phyloP scores from a whole-genome alignment of 2,329 filamentous ascomycete genomes.

The Amauroascus verrucosus region DNA sequence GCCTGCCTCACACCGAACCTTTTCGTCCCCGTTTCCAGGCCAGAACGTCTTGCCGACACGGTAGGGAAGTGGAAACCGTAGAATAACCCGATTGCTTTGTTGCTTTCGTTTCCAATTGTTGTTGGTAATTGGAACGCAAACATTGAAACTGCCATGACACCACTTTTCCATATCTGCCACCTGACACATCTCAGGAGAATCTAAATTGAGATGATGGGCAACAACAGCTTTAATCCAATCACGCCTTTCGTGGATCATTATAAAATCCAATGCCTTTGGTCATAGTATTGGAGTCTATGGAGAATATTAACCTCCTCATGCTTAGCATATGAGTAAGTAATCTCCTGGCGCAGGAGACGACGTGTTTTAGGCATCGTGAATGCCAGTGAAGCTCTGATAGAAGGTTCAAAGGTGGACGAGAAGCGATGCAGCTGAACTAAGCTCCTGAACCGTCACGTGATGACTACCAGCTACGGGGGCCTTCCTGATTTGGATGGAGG shows the following conservation, averaged over 20 bases:
- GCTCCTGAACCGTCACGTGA: no score
- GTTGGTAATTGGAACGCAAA: conserved; percentile 14
- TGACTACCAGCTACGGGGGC: no score
- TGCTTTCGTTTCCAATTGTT: background rate
- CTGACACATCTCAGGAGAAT: conserved; percentile 4
- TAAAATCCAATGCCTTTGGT: conserved; percentile 2
- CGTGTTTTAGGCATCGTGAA: conserved; percentile 3
- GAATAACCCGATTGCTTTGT: background rate
- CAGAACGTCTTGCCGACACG: conserved; percentile 5
- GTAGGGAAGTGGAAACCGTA: conserved; percentile 14
- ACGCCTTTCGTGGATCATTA: conserved; percentile 1
- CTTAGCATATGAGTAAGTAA: conserved; percentile 20
- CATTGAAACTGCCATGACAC: conserved; percentile 21
- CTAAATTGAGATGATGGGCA: conserved; percentile 14
- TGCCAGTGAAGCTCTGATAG: no score
- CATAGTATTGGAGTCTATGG: conserved; percentile 18
- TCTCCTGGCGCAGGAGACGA: conserved; percentile 17
- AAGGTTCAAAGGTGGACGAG: no score
- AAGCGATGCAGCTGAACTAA: no score
- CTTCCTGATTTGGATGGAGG: no score
- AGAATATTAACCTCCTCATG: conserved; percentile 21
- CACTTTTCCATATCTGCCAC: conserved; percentile 10
- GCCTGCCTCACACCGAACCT: conserved; percentile 15
- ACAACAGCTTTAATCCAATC: conserved; percentile 13
- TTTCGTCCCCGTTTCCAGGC: conserved; percentile 14